A percentile compares a stretch with the other conserved stretches of the same genome.
These are phyloP conservation scores for Calonectria pauciramosa DNA, from an alignment of 2,329 filamentous ascomycete genomes.

Conservation along the genomic window DNA sequence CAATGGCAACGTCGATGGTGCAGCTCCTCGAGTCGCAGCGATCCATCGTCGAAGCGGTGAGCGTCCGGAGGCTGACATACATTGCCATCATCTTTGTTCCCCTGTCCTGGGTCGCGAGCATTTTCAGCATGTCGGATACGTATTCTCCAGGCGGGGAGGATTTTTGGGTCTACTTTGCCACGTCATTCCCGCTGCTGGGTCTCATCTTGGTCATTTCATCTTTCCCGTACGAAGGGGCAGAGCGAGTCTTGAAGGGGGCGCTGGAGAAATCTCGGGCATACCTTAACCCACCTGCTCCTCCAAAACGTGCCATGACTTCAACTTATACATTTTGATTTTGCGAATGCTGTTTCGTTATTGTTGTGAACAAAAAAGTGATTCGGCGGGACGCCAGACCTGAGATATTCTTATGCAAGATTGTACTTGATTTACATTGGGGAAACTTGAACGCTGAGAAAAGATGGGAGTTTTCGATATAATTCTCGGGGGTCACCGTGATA, in stretches of 20 bases:
- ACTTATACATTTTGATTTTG: neutral
- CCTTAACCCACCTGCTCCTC: too few species aligned
- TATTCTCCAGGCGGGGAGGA: neutral
- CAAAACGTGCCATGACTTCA: neutral
- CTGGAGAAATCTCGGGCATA: neutral
- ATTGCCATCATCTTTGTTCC: slow-evolving; percentile 17
- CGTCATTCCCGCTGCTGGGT: neutral
- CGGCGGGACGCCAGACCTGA: too few species aligned
- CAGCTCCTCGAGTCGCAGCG: slow-evolving; percentile 36
- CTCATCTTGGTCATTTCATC: slow-evolving; percentile 12
- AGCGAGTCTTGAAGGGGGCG: neutral
- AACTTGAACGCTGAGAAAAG: too few species aligned
- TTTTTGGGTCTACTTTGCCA: slow-evolving; percentile 20
- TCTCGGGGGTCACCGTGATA: too few species aligned
- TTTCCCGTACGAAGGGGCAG: neutral
- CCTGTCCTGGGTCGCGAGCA: slow-evolving; percentile 11
- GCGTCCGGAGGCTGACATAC: slow-evolving; percentile 20
- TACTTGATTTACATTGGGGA: too few species aligned
- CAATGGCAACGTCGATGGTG: slow-evolving; percentile 35
- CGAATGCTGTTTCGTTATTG: neutral
- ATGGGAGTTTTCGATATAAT: too few species aligned
- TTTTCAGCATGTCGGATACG: slow-evolving; percentile 19
- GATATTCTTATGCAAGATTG: too few species aligned
- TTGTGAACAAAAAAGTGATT: neutral
- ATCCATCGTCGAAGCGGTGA: slow-evolving; percentile 26